phyloP scores from a whole-genome alignment of 1,284 basidiomycete genomes.

The Cryptococcus sp. region DNA sequence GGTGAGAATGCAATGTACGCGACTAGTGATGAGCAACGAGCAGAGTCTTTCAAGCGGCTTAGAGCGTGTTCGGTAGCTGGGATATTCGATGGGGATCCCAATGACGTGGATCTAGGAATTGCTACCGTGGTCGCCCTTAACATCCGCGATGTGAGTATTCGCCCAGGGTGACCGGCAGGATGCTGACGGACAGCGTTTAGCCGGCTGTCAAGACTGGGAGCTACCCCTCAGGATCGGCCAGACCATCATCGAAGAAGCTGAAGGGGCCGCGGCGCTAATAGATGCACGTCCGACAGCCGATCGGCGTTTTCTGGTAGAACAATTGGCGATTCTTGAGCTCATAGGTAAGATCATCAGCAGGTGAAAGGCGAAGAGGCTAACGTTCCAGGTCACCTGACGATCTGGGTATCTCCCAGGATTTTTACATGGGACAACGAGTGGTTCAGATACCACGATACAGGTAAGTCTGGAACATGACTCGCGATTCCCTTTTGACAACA shows the following conservation, averaged over 20 bases:
- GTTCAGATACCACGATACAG: neutral
- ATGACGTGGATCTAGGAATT: constrained; percentile 14
- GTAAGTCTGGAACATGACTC: neutral
- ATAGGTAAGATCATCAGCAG: constrained; percentile 11
- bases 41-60: constrained; percentile 8
- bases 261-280: constrained; percentile 14
- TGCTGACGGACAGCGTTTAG: constrained; percentile 9
- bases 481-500: neutral
- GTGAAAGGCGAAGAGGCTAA: neutral
- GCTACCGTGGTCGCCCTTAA: constrained; percentile 12
- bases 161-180: neutral
- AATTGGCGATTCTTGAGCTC: constrained; percentile 21
- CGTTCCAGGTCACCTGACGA: constrained; percentile 5
- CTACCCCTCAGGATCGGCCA: constrained; percentile 12
- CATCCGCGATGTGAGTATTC: constrained; percentile 20
- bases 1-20: constrained; percentile 19
- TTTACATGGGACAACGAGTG: constrained; percentile 9
- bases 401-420: constrained; percentile 5
- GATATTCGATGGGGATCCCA: neutral
- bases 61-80: neutral
- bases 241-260: constrained; percentile 5
- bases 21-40: constrained; percentile 10
- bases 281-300: constrained; percentile 3
- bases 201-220: constrained; percentile 15
- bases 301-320: constrained; percentile 20